Percentiles rank a stretch among this genome's conserved stretches.
These are phyloP conservation scores for Aspergillus luchuensis DNA, from an alignment of 2,329 filamentous ascomycete species.

Conservation along the genomic window DNA sequence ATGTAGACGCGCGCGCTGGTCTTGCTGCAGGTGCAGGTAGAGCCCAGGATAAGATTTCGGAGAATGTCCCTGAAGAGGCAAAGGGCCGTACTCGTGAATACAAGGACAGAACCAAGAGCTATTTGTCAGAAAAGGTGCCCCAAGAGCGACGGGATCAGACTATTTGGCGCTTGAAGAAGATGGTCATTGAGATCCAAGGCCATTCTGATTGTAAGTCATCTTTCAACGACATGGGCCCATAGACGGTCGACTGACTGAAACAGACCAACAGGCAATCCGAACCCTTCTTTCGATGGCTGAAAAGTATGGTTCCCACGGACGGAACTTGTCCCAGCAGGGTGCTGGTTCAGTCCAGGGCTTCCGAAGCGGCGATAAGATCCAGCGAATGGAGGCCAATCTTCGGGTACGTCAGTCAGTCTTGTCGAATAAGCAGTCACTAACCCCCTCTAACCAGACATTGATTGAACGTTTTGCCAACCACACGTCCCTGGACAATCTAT, in stretches of 20 bases:
- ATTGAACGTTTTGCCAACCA: slow-evolving; percentile 96
- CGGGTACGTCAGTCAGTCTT: slow-evolving; percentile 56
- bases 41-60: slow-evolving; percentile 58
- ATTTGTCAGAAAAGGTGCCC: slow-evolving; percentile 83
- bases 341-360: slow-evolving; percentile 72
- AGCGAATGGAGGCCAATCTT: slow-evolving; percentile 75
- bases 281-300: slow-evolving; percentile 83
- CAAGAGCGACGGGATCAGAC: slow-evolving; percentile 90
- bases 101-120: slow-evolving; percentile 61
- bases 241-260: neutral
- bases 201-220: slow-evolving; percentile 74
- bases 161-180: slow-evolving; percentile 94
- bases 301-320: slow-evolving; percentile 77
- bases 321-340: slow-evolving; percentile 64
- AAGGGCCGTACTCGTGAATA: slow-evolving; percentile 43
- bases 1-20: slow-evolving; percentile 53
- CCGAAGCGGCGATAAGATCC: slow-evolving; percentile 64
- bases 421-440: slow-evolving; percentile 44
- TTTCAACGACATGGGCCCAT: neutral
- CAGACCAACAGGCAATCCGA: slow-evolving; percentile 82
- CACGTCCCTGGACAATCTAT: slow-evolving; percentile 84
- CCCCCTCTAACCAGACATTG: slow-evolving; percentile 65
- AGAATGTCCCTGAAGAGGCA: slow-evolving; percentile 66
- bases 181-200: slow-evolving; percentile 94
- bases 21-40: slow-evolving; percentile 38